Conservation (phyloP, 139 green algal species). For the Coccomyxa sp. region DNA sequence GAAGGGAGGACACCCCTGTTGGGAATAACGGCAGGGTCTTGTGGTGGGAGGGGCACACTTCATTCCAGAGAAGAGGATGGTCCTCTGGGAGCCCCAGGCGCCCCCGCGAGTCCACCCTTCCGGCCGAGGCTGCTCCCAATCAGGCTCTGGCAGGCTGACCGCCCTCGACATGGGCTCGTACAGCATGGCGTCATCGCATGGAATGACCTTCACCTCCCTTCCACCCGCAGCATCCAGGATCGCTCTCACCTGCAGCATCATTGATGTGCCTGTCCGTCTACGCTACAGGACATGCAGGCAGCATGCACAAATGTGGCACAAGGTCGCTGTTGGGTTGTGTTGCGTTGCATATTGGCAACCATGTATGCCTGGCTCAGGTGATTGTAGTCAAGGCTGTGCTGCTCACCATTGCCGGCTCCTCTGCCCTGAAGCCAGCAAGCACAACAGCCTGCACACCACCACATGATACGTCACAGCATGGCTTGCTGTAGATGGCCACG, state of each 20-base stretch:
- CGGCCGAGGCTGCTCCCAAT: constrained; percentile 19
- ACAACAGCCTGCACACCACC: background rate
- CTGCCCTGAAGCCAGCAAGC: background rate
- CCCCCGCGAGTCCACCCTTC: constrained; percentile 27
- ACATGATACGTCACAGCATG: background rate
- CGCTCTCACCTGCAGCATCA: background rate
- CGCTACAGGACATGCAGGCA: too few relatives aligned
- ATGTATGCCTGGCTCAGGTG: background rate
- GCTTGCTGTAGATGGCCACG: background rate
- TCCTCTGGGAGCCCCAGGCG: constrained; percentile 44
- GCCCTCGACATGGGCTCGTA: background rate
- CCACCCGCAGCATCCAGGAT: constrained; percentile 6
- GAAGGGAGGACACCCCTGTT: background rate
- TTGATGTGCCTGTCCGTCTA: too few relatives aligned
- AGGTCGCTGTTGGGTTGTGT: too few relatives aligned
- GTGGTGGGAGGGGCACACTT: background rate
- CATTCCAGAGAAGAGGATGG: constrained; percentile 51
- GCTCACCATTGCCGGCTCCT: constrained; percentile 1
- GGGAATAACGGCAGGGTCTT: too few relatives aligned
- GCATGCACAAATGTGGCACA: too few relatives aligned
- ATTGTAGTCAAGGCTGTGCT: background rate
- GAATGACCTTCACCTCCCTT: constrained; percentile 10
- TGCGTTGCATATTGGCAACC: too few relatives aligned
- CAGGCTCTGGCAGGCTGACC: constrained; percentile 11
- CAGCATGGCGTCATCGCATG: constrained; percentile 17